Percentiles rank a stretch among this genome's conserved stretches.
These are phyloP conservation scores for Anacardium occidentale DNA, from an alignment of 345 rosid genomes.

Conservation along the genomic window DNA sequence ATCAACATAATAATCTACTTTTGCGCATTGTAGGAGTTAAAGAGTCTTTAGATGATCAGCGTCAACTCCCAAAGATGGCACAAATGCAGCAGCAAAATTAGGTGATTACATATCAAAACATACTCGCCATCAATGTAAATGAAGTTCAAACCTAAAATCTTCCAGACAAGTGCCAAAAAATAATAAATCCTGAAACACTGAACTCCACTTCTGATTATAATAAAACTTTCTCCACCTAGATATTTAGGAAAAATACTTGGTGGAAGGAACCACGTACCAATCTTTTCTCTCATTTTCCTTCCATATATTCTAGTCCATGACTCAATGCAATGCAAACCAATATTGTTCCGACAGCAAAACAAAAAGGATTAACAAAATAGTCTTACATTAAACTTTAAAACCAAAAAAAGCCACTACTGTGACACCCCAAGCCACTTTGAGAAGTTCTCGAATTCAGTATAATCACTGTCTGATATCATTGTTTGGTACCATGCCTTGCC, in stretches of 20 bases:
- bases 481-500: constrained; percentile 95
- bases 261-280: neutral
- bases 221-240: neutral
- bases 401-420: constrained; percentile 40
- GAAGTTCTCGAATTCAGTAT: constrained; percentile 81
- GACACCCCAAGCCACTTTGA: constrained; percentile 79
- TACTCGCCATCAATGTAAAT: too few species aligned
- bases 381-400: neutral
- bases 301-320: constrained; percentile 14
- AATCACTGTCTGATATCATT: constrained; percentile 91
- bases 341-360: constrained; percentile 1
- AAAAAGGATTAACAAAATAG: constrained; percentile 13
- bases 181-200: too few species aligned
- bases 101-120: too few species aligned
- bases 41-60: too few species aligned
- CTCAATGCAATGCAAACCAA: constrained; percentile 13
- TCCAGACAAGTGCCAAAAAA: too few species aligned
- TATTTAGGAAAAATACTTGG: neutral
- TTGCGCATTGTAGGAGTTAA: too few species aligned
- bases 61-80: too few species aligned
- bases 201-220: neutral
- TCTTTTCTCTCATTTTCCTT: neutral
- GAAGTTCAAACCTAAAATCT: too few species aligned
- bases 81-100: too few species aligned
- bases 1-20: too few species aligned